Percentiles rank a stretch among this genome's conserved stretches.
Evolutionary conservation across 192 early-diverging fungal genomes (phyloP).

Genomic region (Haplosporangium gracile): DNA sequence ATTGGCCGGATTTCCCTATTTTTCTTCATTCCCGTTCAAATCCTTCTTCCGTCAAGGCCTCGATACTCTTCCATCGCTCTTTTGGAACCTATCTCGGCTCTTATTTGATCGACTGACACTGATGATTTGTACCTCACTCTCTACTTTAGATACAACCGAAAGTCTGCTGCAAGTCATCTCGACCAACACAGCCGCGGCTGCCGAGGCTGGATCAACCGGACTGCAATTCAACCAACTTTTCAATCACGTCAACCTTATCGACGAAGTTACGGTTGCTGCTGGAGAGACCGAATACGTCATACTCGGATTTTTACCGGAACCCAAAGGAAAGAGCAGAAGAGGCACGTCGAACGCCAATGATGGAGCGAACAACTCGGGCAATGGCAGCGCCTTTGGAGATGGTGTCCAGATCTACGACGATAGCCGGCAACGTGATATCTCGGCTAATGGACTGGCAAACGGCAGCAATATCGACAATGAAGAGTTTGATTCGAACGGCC

Average conservation of each 20-base stretch:
- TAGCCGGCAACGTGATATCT: constrained; percentile 42
- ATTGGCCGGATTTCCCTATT: neutral
- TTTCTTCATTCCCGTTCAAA: neutral
- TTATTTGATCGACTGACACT: neutral
- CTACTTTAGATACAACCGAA: constrained; percentile 10
- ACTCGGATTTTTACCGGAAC: constrained; percentile 82
- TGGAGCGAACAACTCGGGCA: constrained; percentile 36
- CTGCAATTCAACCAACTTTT: constrained; percentile 93
- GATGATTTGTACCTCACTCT: neutral
- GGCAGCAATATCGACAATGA: constrained; percentile 49
- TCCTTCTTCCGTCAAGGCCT: neutral
- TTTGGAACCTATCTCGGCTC: neutral
- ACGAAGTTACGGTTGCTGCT: constrained; percentile 74
- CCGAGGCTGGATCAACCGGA: constrained; percentile 62
- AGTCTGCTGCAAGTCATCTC: constrained; percentile 45
- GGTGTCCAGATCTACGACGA: constrained; percentile 52
- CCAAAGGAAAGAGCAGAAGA: constrained; percentile 32
- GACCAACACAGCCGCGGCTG: constrained; percentile 78
- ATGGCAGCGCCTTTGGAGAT: constrained; percentile 52
- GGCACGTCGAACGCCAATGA: constrained; percentile 20
- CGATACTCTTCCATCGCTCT: neutral
- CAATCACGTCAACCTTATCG: constrained; percentile 90
- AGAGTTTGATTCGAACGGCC: constrained; percentile 75
- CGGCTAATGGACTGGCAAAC: constrained; percentile 41
- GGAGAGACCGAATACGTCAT: constrained; percentile 80